These are phyloP conservation scores for Hirsutella rhossiliensis DNA, from an alignment of 2,329 filamentous ascomycete genomes.

Conservation along the genomic window DNA sequence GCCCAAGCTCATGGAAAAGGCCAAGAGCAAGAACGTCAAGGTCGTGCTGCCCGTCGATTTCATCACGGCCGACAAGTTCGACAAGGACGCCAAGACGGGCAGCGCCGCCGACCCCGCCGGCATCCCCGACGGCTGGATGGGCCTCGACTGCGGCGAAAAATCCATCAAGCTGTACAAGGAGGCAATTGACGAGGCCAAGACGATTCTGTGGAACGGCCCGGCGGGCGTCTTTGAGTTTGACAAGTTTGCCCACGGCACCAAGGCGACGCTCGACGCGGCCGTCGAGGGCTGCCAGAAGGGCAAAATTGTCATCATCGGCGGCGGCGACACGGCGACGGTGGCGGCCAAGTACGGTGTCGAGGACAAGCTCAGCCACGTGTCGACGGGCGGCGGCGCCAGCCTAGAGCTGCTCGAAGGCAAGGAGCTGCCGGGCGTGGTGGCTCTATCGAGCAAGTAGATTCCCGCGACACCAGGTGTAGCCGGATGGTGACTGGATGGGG, in stretches of 20 bases:
- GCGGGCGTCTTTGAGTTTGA: slow-evolving; percentile 97
- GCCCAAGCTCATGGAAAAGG: slow-evolving; percentile 78
- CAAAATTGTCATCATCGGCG: slow-evolving; percentile 97
- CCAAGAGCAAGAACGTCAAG: slow-evolving; percentile 92
- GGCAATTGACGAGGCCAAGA: slow-evolving; percentile 79
- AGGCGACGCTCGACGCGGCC: slow-evolving; percentile 79
- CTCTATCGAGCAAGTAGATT: slow-evolving; percentile 66
- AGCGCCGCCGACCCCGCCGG: slow-evolving; percentile 76
- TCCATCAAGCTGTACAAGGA: slow-evolving; percentile 79
- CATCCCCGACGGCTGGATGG: slow-evolving; percentile 97
- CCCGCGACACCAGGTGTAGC: background rate
- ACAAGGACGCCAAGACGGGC: slow-evolving; percentile 67
- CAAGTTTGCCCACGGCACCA: slow-evolving; percentile 84
- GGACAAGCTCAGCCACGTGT: slow-evolving; percentile 96
- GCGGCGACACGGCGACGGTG: slow-evolving; percentile 95
- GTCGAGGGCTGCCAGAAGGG: slow-evolving; percentile 64
- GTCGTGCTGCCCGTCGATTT: slow-evolving; percentile 91
- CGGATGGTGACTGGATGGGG: no score
- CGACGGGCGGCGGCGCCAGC: slow-evolving; percentile 88
- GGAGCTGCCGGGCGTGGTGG: slow-evolving; percentile 84
- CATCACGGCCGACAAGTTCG: slow-evolving; percentile 92
- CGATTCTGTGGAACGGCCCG: slow-evolving; percentile 98
- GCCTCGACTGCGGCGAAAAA: slow-evolving; percentile 87
- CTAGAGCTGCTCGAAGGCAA: slow-evolving; percentile 97
- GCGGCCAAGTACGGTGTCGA: slow-evolving; percentile 95